These are phyloP conservation scores for Plenodomus biglobosus DNA, from an alignment of 2,329 filamentous ascomycete genomes.

Conservation along the genomic window DNA sequence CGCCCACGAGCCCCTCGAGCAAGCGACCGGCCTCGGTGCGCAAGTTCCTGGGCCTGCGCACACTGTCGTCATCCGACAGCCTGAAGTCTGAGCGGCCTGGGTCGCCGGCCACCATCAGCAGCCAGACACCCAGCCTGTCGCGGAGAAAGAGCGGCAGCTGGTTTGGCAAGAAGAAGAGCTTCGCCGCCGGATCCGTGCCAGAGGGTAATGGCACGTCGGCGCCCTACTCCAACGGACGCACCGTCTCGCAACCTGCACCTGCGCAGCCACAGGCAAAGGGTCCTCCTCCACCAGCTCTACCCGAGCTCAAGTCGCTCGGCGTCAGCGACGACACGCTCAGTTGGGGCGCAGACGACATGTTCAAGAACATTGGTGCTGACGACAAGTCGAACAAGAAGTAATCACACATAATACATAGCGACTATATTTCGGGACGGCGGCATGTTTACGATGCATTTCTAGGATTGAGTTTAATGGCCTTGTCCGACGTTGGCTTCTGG, in stretches of 20 bases:
- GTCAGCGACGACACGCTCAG: conserved; percentile 38
- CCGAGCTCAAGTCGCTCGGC: conserved; percentile 42
- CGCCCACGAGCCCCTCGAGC: conserved; percentile 35
- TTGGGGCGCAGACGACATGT: conserved; percentile 44
- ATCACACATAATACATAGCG: conserved; percentile 29
- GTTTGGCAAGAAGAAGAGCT: conserved; percentile 45
- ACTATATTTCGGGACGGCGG: conserved; percentile 6
- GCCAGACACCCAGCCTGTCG: conserved; percentile 33
- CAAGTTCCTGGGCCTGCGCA: conserved; percentile 45
- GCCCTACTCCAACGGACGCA: conserved; percentile 22
- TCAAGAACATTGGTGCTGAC: conserved; percentile 39
- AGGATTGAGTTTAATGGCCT: conserved; percentile 37
- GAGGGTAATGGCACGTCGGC: conserved; percentile 35
- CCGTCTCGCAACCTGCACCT: conserved; percentile 19
- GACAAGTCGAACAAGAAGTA: not conserved
- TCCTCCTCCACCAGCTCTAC: conserved; percentile 45
- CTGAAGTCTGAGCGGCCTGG: conserved; percentile 41
- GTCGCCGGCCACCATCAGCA: conserved; percentile 40
- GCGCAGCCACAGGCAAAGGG: conserved; percentile 26
- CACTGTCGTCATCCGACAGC: conserved; percentile 42
- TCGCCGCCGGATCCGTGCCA: conserved; percentile 35
- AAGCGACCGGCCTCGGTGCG: conserved; percentile 46
- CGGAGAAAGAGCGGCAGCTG: conserved; percentile 46
- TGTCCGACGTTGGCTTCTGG: conserved; percentile 29
- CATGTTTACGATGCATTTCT: conserved; percentile 31